phyloP scores from a whole-genome alignment of 352 stramenopile genomes.

The Lagenidium giganteum region DNA sequence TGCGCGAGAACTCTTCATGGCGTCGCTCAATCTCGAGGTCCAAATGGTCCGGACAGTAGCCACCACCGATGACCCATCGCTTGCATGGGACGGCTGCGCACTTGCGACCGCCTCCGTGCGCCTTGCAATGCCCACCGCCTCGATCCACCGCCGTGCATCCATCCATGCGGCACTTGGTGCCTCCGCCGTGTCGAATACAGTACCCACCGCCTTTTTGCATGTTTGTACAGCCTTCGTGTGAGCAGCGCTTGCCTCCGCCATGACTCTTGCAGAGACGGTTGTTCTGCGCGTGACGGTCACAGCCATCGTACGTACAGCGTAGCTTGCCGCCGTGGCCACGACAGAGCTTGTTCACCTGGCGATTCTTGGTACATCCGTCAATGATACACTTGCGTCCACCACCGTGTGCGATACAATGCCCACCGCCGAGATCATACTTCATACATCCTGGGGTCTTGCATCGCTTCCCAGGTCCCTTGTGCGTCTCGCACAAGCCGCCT shows the following conservation, averaged over 20 bases:
- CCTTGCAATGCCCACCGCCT: conserved; percentile 80
- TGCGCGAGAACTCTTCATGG: conserved; percentile 11
- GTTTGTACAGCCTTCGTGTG: conserved; percentile 71
- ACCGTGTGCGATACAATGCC: conserved; percentile 82
- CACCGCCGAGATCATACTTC: conserved; percentile 78
- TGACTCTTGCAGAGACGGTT: conserved; percentile 83
- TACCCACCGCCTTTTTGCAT: conserved; percentile 82
- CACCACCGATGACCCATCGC: conserved; percentile 74
- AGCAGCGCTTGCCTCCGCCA: conserved; percentile 66
- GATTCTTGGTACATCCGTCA: conserved; percentile 82
- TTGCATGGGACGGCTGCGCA: conserved; percentile 65
- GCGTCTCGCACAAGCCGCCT: conserved; percentile 64
- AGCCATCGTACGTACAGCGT: conserved; percentile 73
- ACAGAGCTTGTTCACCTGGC: conserved; percentile 82
- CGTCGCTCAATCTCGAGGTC: conserved; percentile 29
- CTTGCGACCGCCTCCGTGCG: conserved; percentile 79
- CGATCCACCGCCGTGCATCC: conserved; percentile 66
- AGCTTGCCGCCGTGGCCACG: conserved; percentile 77
- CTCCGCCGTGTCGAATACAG: conserved; percentile 80
- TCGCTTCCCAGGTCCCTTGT: conserved; percentile 75
- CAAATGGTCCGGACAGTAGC: conserved; percentile 64
- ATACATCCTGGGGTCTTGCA: conserved; percentile 76
- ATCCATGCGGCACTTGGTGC: conserved; percentile 65
- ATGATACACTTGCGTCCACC: conserved; percentile 80
- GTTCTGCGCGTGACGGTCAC: conserved; percentile 71